Evolutionary conservation across 2,329 filamentous ascomycete genomes (phyloP).

Genomic region (Fusarium incarnatum): DNA sequence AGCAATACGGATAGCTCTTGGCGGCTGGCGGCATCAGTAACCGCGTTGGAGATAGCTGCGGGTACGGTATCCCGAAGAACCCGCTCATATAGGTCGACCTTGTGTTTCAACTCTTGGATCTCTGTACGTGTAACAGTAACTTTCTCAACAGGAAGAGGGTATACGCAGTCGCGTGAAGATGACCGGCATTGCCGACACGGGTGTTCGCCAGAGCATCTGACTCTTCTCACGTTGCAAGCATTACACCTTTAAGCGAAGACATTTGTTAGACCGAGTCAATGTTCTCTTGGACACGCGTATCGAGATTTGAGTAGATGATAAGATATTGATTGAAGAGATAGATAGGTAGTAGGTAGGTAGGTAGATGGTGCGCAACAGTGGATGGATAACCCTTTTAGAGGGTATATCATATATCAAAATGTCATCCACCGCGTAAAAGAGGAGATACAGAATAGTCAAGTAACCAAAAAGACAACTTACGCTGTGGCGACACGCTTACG

Average conservation of each 20-base stretch:
- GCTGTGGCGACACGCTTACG: slow-evolving; percentile 63
- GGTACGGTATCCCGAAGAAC: slow-evolving; percentile 54
- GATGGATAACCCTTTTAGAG: not conserved
- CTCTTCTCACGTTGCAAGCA: slow-evolving; percentile 63
- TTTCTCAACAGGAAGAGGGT: slow-evolving; percentile 59
- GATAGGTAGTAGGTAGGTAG: slow-evolving; percentile 1
- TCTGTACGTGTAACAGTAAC: slow-evolving; percentile 57
- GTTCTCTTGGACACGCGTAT: not conserved
- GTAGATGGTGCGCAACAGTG: not conserved
- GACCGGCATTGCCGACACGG: slow-evolving; percentile 60
- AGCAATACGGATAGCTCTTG: slow-evolving; percentile 50
- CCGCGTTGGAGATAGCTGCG: slow-evolving; percentile 29
- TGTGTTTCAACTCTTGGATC: slow-evolving; percentile 55
- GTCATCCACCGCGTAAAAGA: not conserved
- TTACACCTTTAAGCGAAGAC: slow-evolving; percentile 57
- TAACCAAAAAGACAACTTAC: slow-evolving; percentile 52
- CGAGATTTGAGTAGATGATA: not conserved
- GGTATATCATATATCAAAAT: not conserved
- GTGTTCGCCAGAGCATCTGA: slow-evolving; percentile 64
- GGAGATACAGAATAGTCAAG: not conserved
- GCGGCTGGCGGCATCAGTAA: slow-evolving; percentile 49
- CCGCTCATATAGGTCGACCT: slow-evolving; percentile 56
- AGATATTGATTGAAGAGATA: not conserved
- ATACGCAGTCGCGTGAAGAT: slow-evolving; percentile 59
- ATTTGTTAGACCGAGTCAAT: slow-evolving; percentile 23